These are phyloP conservation scores for Metschnikowia gelsemii DNA, from an alignment of 805 yeast genomes.

Conservation along the genomic window DNA sequence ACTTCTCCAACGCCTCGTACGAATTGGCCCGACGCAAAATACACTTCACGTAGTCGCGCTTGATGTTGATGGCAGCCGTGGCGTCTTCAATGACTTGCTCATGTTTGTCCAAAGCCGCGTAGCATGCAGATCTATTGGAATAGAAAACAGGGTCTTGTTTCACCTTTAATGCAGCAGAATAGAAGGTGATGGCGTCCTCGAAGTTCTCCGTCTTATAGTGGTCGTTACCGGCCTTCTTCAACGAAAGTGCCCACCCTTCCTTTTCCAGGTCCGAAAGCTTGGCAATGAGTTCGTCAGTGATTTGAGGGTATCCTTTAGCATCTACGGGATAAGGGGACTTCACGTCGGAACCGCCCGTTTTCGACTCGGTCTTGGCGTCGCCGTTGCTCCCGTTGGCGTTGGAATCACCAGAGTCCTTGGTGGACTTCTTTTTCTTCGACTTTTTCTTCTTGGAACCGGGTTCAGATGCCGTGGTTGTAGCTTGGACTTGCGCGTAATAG, in stretches of 20 bases:
- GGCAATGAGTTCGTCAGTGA: constrained; percentile 47
- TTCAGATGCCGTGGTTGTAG: constrained; percentile 17
- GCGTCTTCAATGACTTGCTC: constrained; percentile 88
- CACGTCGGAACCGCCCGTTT: constrained; percentile 17
- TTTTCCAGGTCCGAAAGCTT: constrained; percentile 50
- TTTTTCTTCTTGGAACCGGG: constrained; percentile 33
- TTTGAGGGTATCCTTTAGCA: constrained; percentile 55
- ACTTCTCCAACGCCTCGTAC: constrained; percentile 75
- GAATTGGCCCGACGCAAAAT: constrained; percentile 91
- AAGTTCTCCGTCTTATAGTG: constrained; percentile 69
- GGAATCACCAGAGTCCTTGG: constrained; percentile 20
- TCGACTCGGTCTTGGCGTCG: constrained; percentile 4
- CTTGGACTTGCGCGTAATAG: constrained; percentile 36
- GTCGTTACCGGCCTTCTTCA: constrained; percentile 88
- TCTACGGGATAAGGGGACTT: constrained; percentile 51
- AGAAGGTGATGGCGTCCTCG: constrained; percentile 74
- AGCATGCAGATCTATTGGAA: constrained; percentile 96
- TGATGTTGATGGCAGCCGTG: constrained; percentile 76
- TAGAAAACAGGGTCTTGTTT: constrained; percentile 84
- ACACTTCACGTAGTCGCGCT: constrained; percentile 91
- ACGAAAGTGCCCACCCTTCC: constrained; percentile 64
- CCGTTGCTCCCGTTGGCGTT: constrained; percentile 7
- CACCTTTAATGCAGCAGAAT: constrained; percentile 72
- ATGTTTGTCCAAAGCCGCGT: constrained; percentile 74
- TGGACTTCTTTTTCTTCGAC: constrained; percentile 49